These are phyloP conservation scores for Bruguiera hainesii DNA, from an alignment of 441 rosid genomes.

Conservation along the genomic window DNA sequence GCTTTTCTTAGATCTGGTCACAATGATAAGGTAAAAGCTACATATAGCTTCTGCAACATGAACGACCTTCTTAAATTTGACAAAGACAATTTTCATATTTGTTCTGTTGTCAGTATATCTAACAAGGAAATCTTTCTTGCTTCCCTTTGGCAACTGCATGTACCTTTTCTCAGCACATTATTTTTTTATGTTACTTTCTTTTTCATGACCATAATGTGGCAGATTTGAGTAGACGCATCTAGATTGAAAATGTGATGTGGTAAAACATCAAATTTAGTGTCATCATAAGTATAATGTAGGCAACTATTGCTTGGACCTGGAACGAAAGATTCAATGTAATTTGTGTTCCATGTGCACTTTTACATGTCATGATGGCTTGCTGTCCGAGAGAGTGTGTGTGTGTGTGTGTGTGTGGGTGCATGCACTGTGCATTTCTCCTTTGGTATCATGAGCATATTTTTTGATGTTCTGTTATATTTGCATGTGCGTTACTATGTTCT, in stretches of 20 bases:
- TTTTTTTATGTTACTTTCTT: not conserved
- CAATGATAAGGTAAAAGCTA: not conserved
- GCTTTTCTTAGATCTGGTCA: not conserved
- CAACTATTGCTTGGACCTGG: no score
- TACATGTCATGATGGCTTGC: no score
- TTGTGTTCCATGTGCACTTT: no score
- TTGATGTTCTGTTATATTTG: constrained; percentile 7
- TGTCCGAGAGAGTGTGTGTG: no score
- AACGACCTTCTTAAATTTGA: not conserved
- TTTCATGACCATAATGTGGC: not conserved
- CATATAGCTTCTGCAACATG: not conserved
- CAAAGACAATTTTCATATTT: not conserved
- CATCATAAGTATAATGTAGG: no score
- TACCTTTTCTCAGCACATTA: not conserved
- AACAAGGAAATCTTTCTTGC: not conserved
- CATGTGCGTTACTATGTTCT: constrained; percentile 10
- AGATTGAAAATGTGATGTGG: not conserved
- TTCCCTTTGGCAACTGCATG: constrained; percentile 4
- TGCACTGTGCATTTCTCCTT: not conserved
- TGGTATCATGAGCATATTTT: not conserved
- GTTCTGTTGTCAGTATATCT: not conserved
- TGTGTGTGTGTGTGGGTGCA: no score
- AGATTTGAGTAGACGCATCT: not conserved
- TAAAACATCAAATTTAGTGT: no score
- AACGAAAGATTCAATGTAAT: no score